Evolutionary conservation across 306 rosid genomes (phyloP).

Genomic region (Pyrus bretschneideri): DNA sequence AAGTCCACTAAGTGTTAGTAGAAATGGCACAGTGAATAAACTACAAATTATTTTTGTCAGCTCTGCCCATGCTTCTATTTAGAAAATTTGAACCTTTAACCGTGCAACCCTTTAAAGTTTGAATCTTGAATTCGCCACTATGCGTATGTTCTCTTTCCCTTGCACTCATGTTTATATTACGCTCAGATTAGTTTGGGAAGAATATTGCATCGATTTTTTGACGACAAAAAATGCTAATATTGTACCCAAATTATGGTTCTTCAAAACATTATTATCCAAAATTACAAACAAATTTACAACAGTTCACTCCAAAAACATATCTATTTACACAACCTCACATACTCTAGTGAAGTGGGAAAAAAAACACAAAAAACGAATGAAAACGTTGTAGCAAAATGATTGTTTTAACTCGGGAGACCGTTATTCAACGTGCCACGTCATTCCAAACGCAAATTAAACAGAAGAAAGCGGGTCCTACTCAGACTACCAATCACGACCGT

Average conservation of each 20-base stretch:
- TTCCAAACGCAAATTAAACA: conserved; percentile 16
- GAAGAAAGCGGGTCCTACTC: not conserved
- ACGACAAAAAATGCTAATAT: not conserved
- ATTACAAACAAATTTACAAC: conserved; percentile 24
- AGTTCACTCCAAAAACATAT: conserved; percentile 7
- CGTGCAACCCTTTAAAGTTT: too few relatives aligned
- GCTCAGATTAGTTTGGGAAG: not conserved
- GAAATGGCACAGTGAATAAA: too few relatives aligned
- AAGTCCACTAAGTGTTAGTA: too few relatives aligned
- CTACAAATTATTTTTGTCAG: too few relatives aligned
- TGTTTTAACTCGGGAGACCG: conserved; percentile 33
- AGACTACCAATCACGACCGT: conserved; percentile 25
- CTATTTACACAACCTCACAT: conserved; percentile 30
- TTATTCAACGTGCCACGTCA: conserved; percentile 60
- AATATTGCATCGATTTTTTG: fast-evolving
- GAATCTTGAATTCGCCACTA: too few relatives aligned
- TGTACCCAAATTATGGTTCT: not conserved
- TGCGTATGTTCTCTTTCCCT: not conserved
- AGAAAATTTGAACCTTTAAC: too few relatives aligned
- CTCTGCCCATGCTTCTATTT: too few relatives aligned
- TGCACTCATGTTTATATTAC: too few relatives aligned
- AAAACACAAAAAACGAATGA: not conserved
- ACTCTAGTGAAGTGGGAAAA: not conserved
- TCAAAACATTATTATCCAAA: conserved; percentile 7
- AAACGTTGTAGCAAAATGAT: not conserved